phyloP scores from a whole-genome alignment of 192 early-diverging fungal species.

The Podila epigama region DNA sequence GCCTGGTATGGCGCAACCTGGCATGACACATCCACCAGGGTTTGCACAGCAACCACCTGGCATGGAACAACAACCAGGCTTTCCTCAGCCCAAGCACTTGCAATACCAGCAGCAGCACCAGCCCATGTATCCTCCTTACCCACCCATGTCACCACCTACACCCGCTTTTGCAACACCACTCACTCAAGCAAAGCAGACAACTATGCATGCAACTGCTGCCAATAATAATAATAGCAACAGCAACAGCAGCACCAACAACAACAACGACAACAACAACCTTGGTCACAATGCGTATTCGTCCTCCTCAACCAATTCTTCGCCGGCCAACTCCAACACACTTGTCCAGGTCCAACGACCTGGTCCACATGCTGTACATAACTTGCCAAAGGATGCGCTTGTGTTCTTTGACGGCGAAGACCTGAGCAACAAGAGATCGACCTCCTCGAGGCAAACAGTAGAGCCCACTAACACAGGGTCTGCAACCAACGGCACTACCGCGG shows the following conservation, averaged over 20 bases:
- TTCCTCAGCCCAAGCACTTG: too few species aligned
- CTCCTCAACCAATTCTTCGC: background rate
- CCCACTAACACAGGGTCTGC: too few species aligned
- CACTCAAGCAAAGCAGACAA: background rate
- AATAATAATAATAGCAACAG: background rate
- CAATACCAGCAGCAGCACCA: too few species aligned
- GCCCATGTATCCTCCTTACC: too few species aligned
- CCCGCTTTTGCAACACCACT: background rate
- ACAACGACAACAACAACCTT: conserved; percentile 11
- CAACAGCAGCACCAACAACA: conserved; percentile 7
- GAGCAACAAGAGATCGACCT: background rate
- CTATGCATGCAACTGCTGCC: background rate
- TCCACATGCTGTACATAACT: conserved; percentile 34
- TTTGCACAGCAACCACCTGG: too few species aligned
- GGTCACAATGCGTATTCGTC: background rate
- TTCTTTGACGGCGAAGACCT: conserved; percentile 11
- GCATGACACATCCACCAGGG: too few species aligned
- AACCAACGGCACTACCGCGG: background rate
- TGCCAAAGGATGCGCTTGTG: conserved; percentile 16
- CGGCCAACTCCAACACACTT: background rate
- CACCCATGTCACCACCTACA: background rate
- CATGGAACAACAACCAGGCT: too few species aligned
- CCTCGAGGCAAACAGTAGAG: too few species aligned
- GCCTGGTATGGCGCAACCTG: background rate
- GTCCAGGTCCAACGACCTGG: conserved; percentile 10